These are phyloP conservation scores for Clohesyomyces aquaticus DNA, from an alignment of 495 filamentous ascomycete genomes.

Conservation along the genomic window DNA sequence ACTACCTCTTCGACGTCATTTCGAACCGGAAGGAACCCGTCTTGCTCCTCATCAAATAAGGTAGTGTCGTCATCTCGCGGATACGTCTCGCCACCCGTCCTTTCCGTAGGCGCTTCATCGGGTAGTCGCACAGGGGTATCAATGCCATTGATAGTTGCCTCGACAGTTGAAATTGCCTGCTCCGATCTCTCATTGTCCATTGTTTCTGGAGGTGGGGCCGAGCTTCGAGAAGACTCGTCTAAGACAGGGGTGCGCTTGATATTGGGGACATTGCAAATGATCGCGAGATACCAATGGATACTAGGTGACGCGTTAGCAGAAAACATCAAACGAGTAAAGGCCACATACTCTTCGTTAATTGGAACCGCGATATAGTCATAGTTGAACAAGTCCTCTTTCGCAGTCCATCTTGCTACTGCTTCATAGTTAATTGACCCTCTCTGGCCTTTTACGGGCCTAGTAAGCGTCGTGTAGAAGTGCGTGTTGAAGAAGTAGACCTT, in stretches of 20 bases:
- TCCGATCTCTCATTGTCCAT: not conserved
- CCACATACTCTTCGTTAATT: conserved; percentile 69
- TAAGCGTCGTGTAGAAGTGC: conserved; percentile 83
- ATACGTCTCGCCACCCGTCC: no score
- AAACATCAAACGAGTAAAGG: not conserved
- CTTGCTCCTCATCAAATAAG: conserved; percentile 5
- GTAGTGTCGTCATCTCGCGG: not conserved
- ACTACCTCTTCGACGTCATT: not conserved
- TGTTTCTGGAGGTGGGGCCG: not conserved
- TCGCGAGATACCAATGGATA: conserved; percentile 91
- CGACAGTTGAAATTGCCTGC: not conserved
- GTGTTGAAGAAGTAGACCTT: conserved; percentile 87
- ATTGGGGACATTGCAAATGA: conserved; percentile 85
- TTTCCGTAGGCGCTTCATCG: no score
- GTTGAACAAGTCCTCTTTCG: conserved; percentile 79
- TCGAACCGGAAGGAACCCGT: not conserved
- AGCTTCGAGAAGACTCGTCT: not conserved
- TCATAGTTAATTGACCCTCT: conserved; percentile 70
- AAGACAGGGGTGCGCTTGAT: conserved; percentile 41
- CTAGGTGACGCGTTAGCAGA: conserved; percentile 2
- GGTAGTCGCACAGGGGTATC: no score
- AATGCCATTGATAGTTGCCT: no score
- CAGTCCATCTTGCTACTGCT: conserved; percentile 85
- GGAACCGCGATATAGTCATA: conserved; percentile 91
- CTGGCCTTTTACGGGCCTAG: conserved; percentile 58